Evolutionary conservation across 2,329 filamentous ascomycete genomes (phyloP).

Genomic region (Aspergillus persii): DNA sequence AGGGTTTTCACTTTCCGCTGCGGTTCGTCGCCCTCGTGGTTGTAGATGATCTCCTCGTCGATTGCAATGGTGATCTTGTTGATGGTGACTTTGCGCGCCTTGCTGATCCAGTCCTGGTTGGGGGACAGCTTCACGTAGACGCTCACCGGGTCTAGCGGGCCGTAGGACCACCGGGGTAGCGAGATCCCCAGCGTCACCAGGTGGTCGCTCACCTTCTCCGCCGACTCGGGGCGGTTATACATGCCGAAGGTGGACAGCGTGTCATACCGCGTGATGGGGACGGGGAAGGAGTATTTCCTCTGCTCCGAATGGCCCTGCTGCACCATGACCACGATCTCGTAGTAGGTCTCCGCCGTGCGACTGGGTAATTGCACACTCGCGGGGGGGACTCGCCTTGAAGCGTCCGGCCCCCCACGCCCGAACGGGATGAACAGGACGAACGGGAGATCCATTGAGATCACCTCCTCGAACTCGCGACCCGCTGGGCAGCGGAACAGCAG

Average conservation of each 20-base stretch:
- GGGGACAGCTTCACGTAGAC: slow-evolving; percentile 94
- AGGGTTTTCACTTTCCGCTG: slow-evolving; percentile 85
- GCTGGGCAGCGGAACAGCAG: slow-evolving; percentile 82
- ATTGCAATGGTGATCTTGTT: slow-evolving; percentile 91
- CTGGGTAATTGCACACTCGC: slow-evolving; percentile 87
- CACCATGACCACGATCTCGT: slow-evolving; percentile 93
- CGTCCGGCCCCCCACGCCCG: slow-evolving; percentile 84
- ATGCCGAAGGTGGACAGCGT: slow-evolving; percentile 98
- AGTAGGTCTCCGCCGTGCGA: slow-evolving; percentile 93
- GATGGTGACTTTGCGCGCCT: slow-evolving; percentile 88
- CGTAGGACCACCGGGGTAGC: slow-evolving; percentile 93
- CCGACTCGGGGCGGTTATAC: slow-evolving; percentile 94
- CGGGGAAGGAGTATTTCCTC: slow-evolving; percentile 86
- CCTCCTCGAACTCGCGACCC: slow-evolving; percentile 80
- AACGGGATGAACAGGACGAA: slow-evolving; percentile 98
- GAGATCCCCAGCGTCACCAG: slow-evolving; percentile 89
- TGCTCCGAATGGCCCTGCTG: slow-evolving; percentile 86
- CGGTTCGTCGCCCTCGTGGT: slow-evolving; percentile 94
- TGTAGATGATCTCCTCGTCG: slow-evolving; percentile 98
- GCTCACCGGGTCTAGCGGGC: slow-evolving; percentile 88
- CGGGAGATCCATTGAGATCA: slow-evolving; percentile 93
- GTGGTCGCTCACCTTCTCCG: slow-evolving; percentile 82
- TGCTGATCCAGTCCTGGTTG: slow-evolving; percentile 86
- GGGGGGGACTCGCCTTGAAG: slow-evolving; percentile 83
- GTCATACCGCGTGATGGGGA: slow-evolving; percentile 90